Base-by-base conservation (phyloP, 2,329 filamentous ascomycete species). In the Epichloe typhina region DNA sequence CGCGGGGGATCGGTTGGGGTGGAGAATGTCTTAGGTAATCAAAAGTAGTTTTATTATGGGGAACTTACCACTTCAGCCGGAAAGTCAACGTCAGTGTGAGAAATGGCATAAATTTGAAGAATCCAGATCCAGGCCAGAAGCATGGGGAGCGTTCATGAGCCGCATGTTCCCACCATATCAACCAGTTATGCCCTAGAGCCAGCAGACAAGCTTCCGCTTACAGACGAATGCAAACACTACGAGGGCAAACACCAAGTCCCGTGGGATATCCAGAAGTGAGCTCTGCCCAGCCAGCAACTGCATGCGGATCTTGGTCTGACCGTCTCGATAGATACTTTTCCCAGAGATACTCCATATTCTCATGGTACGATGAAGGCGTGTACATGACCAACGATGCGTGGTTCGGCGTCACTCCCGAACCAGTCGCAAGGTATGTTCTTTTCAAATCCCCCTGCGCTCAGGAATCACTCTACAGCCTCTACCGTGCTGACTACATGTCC, bases 331-430 rank as follows among this genome's bases (percentile, higher is more conserved):
- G 89, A 65, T 98, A 98, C 68, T 98, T 88, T 80, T 76, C 84
- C 15, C 90, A 97, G 62, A 80, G 93, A 53, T 83, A 93, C 65
- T 84, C 82, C 49, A 86, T 98, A 57, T 98, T 95, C 69, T 83
- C 84, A 15, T 77, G 77, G 59, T 98, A 96, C 64, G 84, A 96
- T 64, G 77, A 90, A 52, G 91, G 89, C 50, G 78, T 98, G 57
- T 84, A 82, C 73, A 81, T 98, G 75, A 98, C 94, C 0, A 83
- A 95, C 64, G 84, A 91, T 68, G 86, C 89, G 50, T 98, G 93
- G 93, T 98, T 93, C 65, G 93, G 90, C 50, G 90, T 97, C 7
- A 98, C 94, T 0, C 90, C 93, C 13, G 91, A 98, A 66, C 86
- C 87, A 4, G 80, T 98, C 31, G 93, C 93, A 53, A 82, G 76